Conservation (phyloP, 768 basidiomycete species). For the Lentinula sp. region DNA sequence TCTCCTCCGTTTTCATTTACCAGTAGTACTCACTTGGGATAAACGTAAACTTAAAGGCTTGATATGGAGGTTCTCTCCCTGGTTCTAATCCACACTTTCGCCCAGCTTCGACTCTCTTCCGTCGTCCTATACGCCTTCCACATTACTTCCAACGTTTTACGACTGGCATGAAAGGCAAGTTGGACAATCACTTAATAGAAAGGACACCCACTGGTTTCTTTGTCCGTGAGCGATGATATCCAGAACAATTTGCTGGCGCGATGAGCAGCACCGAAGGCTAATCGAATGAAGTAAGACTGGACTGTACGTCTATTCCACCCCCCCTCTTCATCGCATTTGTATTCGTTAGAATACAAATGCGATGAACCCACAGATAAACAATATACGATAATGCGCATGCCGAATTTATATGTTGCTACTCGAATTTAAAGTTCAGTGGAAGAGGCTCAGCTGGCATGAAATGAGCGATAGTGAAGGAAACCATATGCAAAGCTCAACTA, state of each 20-base stretch:
- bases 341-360: no score
- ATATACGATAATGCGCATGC: no score
- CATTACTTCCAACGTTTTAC: slow-evolving; percentile 8
- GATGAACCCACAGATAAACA: no score
- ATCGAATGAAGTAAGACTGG: no score
- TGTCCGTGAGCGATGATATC: slow-evolving; percentile 1
- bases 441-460: neutral
- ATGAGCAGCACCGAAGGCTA: slow-evolving; percentile 12
- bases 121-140: neutral
- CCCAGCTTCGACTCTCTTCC: slow-evolving; percentile 1
- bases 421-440: neutral
- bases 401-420: no score
- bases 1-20: no score
- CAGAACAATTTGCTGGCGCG: slow-evolving; percentile 11
- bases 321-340: no score
- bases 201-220: slow-evolving; percentile 16
- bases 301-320: no score
- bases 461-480: neutral
- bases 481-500: neutral
- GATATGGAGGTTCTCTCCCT: neutral
- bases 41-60: slow-evolving; percentile 4
- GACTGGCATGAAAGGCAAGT: slow-evolving; percentile 12
- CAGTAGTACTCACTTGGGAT: no score
- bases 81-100: neutral
- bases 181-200: slow-evolving; percentile 10